These are phyloP conservation scores for Neurospora sp. DNA, from an alignment of 495 filamentous ascomycete species.

Conservation along the genomic window DNA sequence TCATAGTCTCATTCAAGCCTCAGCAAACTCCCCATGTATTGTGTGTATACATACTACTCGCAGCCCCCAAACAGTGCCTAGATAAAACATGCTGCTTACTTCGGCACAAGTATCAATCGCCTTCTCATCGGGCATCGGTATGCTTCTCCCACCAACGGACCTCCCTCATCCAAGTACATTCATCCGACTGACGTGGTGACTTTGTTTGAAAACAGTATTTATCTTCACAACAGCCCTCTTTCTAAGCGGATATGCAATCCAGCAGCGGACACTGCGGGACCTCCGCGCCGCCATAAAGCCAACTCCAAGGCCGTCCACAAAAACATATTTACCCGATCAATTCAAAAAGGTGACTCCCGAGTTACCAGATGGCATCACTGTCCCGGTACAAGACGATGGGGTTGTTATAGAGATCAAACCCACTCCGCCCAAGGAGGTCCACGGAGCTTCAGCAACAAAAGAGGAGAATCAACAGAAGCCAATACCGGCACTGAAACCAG, in stretches of 20 bases:
- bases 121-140: conserved; percentile 40
- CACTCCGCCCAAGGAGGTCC: conserved; percentile 14
- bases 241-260: conserved; percentile 44
- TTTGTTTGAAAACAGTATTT: conserved; percentile 24
- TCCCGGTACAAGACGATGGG: conserved; percentile 15
- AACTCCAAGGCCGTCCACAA: conserved; percentile 27
- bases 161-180: not conserved
- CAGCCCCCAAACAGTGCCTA: not conserved
- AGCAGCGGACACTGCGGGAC: conserved; percentile 43
- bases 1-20: not conserved
- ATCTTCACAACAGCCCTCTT: conserved; percentile 43
- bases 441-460: conserved; percentile 13
- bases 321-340: conserved; percentile 33
- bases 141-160: conserved; percentile 7
- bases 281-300: conserved; percentile 38
- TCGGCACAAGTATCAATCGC: conserved; percentile 43
- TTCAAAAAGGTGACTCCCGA: conserved; percentile 25
- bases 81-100: conserved; percentile 36
- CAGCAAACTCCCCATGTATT: not conserved
- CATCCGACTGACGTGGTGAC: not conserved
- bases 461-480: conserved; percentile 2
- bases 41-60: not conserved
- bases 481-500: not conserved
- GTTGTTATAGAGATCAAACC: conserved; percentile 23
- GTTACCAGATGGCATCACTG: conserved; percentile 26